Evolutionary conservation across 2,329 filamentous ascomycete genomes (phyloP).

Genomic region (Rachicladosporium sp.): DNA sequence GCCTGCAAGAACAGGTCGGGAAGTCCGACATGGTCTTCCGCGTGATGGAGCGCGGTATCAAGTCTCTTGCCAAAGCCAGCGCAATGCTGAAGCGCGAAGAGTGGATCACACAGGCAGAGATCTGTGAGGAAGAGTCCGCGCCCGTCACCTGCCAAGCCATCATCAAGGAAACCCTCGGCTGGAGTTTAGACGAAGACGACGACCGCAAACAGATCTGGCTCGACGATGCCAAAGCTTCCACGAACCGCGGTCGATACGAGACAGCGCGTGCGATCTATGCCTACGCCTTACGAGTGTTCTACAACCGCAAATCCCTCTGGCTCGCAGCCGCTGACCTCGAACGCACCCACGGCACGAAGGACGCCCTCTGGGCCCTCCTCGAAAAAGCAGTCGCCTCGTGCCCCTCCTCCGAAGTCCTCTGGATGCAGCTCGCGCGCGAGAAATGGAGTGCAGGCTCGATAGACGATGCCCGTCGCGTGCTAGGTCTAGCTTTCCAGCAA

Average conservation of each 20-base stretch:
- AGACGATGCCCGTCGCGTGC: slow-evolving; percentile 71
- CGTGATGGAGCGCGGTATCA: slow-evolving; percentile 88
- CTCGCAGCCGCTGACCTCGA: slow-evolving; percentile 87
- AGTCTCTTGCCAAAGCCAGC: slow-evolving; percentile 75
- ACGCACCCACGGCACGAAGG: slow-evolving; percentile 72
- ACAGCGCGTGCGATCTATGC: slow-evolving; percentile 90
- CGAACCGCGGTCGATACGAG: slow-evolving; percentile 69
- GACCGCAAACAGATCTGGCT: slow-evolving; percentile 93
- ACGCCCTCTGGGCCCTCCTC: slow-evolving; percentile 70
- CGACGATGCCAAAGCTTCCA: slow-evolving; percentile 80
- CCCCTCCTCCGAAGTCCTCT: slow-evolving; percentile 78
- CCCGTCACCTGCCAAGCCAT: slow-evolving; percentile 79
- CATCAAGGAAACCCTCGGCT: slow-evolving; percentile 83
- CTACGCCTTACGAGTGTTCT: slow-evolving; percentile 79
- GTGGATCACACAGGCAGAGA: slow-evolving; percentile 91
- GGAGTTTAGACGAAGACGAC: slow-evolving; percentile 88
- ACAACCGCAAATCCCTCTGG: slow-evolving; percentile 79
- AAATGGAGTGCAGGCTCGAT: slow-evolving; percentile 84
- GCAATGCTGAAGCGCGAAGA: slow-evolving; percentile 97
- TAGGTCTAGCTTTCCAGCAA: slow-evolving; percentile 87
- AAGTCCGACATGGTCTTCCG: slow-evolving; percentile 62
- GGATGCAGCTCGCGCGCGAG: slow-evolving; percentile 93
- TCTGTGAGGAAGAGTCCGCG: slow-evolving; percentile 85
- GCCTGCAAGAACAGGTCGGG: slow-evolving; percentile 81
- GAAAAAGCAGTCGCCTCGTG: slow-evolving; percentile 92